These are phyloP conservation scores for Phyllosticta citrichinensis DNA, from an alignment of 2,329 filamentous ascomycete species.

Conservation along the genomic window DNA sequence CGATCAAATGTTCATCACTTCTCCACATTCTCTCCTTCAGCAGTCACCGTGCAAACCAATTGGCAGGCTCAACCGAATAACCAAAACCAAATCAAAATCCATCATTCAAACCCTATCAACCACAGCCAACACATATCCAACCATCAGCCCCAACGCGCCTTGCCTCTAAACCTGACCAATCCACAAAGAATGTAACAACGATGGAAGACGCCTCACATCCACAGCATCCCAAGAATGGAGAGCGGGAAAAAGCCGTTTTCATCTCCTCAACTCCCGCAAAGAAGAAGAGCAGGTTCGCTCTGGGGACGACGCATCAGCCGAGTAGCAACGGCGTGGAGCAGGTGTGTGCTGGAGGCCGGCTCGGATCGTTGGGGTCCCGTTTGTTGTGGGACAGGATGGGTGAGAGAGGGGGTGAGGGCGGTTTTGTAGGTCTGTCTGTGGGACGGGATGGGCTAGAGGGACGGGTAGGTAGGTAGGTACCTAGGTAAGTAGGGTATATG, in stretches of 20 bases:
- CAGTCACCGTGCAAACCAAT: too few species aligned
- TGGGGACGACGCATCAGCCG: background rate
- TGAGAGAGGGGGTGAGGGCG: background rate
- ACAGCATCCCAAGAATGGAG: background rate
- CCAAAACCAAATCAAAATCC: too few species aligned
- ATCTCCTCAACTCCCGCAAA: background rate
- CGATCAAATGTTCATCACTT: too few species aligned
- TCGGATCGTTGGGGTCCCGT: background rate
- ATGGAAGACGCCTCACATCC: background rate
- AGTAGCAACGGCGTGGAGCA: background rate
- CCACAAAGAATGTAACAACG: background rate
- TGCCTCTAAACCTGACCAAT: too few species aligned
- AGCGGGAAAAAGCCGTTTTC: background rate
- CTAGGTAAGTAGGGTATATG: too few species aligned
- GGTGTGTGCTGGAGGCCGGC: background rate
- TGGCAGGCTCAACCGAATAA: too few species aligned
- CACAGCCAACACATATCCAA: too few species aligned
- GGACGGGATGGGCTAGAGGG: too few species aligned
- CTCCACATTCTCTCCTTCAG: too few species aligned
- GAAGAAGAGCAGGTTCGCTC: background rate
- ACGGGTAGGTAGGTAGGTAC: too few species aligned
- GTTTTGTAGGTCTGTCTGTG: background rate
- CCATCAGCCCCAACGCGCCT: too few species aligned
- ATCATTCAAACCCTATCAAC: too few species aligned
- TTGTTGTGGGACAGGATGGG: background rate